Evolutionary conservation across 2,329 filamentous ascomycete species (phyloP), one percentile per base, ranked within the genome.

Genomic region (Penicillium freii): DNA sequence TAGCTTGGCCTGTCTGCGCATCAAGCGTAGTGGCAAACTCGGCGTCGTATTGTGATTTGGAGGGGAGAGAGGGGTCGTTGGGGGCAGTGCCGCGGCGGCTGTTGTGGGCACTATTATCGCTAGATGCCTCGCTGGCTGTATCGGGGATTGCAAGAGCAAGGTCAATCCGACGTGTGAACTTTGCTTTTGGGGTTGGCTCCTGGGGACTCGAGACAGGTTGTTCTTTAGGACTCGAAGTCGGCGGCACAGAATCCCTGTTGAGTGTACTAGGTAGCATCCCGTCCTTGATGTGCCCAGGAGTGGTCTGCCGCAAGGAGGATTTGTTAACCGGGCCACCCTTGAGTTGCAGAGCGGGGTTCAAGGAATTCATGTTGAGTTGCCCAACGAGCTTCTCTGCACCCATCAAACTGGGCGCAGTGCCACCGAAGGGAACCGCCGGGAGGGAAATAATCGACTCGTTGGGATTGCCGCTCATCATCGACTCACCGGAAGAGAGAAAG

Each of bases 371-470:
- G 56, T 79, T 75, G 58, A 81, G 70, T 62, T 77, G 73, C 60
- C 75, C 74, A 63, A 81, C 75, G 54, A 80, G 73, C 27, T 75
- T 75, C 69, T 80, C 78, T 57, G 78, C 73, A 50, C 78, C 79
- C 68, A 78, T 71, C 55, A 81, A 69, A 66, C 79, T 81, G 57
- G 76, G 71, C 51, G 78, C 76, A 54, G 75, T 75, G 51, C 70
- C 70, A 56, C 69, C 66, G 53, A 71, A 68, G 25, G 69, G 68
- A 50, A 73, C 67, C 56, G 69, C 66, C 49, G 71, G 70, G 57
- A 75, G 69, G 61, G 72, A 73, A 51, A 74, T 64, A 53, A 76
- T 66, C 61, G 73, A 75, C 59, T 73, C 66, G 57, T 70, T 72
- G 56, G 68, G 65, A 55, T 71, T 69, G 60, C 72, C 71, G 67